A percentile compares a stretch with the other conserved stretches of the same genome.
phyloP scores from a whole-genome alignment of 2,329 filamentous ascomycete species.

The Emydomyces testavorans region DNA sequence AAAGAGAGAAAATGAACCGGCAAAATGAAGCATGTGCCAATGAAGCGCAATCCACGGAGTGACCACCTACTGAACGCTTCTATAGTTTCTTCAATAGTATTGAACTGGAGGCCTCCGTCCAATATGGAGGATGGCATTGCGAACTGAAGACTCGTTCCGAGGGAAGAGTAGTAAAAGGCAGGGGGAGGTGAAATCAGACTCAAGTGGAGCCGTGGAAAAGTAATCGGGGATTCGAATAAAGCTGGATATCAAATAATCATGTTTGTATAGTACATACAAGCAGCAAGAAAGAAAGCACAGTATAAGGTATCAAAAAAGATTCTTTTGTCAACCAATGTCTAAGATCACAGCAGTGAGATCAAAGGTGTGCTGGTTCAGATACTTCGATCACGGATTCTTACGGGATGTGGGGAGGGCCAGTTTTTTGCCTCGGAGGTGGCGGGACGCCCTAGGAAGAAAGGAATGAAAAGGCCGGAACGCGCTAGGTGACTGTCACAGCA shows the following conservation, averaged over 20 bases:
- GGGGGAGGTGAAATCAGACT: not conserved
- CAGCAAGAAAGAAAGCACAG: not conserved
- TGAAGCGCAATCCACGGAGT: not conserved
- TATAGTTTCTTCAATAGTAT: conserved; percentile 35
- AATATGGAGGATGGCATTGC: conserved; percentile 27
- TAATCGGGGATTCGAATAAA: not conserved
- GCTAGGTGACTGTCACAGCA: not conserved
- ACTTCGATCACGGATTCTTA: not conserved
- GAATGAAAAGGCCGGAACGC: not conserved
- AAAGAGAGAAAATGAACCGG: not conserved
- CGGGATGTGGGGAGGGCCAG: conserved; percentile 5
- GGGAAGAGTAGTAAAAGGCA: not conserved
- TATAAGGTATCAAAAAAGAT: not conserved
- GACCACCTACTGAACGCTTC: conserved; percentile 33
- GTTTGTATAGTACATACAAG: too few relatives aligned
- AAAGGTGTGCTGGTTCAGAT: not conserved
- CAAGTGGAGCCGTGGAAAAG: not conserved
- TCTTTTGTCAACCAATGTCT: not conserved
- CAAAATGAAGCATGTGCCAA: not conserved
- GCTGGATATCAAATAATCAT: not conserved
- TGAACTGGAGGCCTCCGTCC: conserved; percentile 28
- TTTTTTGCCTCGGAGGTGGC: conserved; percentile 11
- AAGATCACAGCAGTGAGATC: not conserved
- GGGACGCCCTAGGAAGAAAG: not conserved
- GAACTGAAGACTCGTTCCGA: not conserved